Base-by-base conservation (phyloP, 805 yeast genomes). In the Teunomyces aglyptinius region DNA sequence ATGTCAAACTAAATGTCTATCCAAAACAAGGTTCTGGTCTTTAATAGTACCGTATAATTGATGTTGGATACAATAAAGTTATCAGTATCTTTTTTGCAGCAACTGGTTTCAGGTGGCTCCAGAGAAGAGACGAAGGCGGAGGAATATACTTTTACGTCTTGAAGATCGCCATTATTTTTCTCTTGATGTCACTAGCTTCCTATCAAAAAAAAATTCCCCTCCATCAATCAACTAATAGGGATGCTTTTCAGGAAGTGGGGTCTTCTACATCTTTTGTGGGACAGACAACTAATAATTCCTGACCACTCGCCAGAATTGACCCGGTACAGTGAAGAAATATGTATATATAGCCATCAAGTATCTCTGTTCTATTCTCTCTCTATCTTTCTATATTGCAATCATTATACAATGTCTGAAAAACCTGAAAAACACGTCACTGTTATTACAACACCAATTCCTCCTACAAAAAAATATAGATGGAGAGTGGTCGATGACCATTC, bases 401-500 rank as follows among this genome's bases (percentile, higher is more conserved):
- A 36, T 24, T 24, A n/a, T n/a, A 7, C 26, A 24, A 24, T 36
- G 28, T 36, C 39, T 12, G 28, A 22, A n/a, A 36, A 36, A n/a
- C 8, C 39, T 19, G 39, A 36, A 20, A 35, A 19, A 20, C 39
- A 22, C 18, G 24, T 36, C 16, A 36, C 39, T 8, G 22, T 28
- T 12, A 5, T 28, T 6, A 24, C 44, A 7, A 44, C 22, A 4
- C 38, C 33, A 10, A 31, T 39, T 41, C 43, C 46, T 41, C 43
- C 46, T 2, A 28, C 43, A 26, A 44, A 44, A 34, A 29, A 27
- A 26, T 49, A 44, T 34, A 44, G 50, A 28, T 56, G 70, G 70
- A 55, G 52, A 35, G 51, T 60, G 18, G 55, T 48, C 13, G 65
- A 62, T 42, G 59, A 58, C 36, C 65, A 65, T 44, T 64, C 71